Conservation (phyloP, 129 eudicot species). For the Artemisia tridentata region DNA sequence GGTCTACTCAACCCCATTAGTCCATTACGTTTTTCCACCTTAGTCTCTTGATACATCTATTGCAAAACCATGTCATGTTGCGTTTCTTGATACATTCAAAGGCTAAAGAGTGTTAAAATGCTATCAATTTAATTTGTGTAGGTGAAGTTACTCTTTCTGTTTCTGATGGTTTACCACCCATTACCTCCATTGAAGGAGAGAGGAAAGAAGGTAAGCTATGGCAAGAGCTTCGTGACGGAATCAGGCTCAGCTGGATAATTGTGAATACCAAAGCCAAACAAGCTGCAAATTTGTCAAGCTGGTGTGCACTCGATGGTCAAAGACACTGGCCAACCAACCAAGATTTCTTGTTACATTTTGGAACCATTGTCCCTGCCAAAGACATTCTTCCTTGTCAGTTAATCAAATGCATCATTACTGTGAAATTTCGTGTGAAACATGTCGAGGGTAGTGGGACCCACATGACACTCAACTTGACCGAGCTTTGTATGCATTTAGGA, state of each 20-base stretch:
- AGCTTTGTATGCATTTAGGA: conserved; percentile 80
- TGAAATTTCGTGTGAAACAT: conserved; percentile 53
- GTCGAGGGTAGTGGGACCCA: conserved; percentile 34
- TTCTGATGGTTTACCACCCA: conserved; percentile 64
- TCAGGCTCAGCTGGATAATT: conserved; percentile 83
- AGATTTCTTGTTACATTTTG: conserved; percentile 79
- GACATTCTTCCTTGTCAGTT: conserved; percentile 65
- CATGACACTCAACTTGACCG: conserved; percentile 52
- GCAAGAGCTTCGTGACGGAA: conserved; percentile 69
- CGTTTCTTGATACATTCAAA: too few relatives aligned
- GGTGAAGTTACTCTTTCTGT: conserved; percentile 58
- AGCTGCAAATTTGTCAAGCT: conserved; percentile 91
- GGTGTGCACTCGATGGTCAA: conserved; percentile 77
- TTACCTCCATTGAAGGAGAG: conserved; percentile 65
- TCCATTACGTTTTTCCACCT: too few relatives aligned
- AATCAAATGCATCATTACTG: conserved; percentile 68
- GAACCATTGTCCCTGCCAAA: conserved; percentile 75
- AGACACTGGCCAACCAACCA: conserved; percentile 88
- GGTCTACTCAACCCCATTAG: too few relatives aligned
- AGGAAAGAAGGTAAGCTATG: conserved; percentile 91
- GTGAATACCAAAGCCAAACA: conserved; percentile 69
- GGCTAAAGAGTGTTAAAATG: neutral
- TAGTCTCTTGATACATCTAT: too few relatives aligned
- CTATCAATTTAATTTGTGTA: conserved; percentile 5
- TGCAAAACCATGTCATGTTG: too few relatives aligned